Base-by-base conservation (phyloP, 148 eudicot species). In the Rhododendron kiyosumense region DNA sequence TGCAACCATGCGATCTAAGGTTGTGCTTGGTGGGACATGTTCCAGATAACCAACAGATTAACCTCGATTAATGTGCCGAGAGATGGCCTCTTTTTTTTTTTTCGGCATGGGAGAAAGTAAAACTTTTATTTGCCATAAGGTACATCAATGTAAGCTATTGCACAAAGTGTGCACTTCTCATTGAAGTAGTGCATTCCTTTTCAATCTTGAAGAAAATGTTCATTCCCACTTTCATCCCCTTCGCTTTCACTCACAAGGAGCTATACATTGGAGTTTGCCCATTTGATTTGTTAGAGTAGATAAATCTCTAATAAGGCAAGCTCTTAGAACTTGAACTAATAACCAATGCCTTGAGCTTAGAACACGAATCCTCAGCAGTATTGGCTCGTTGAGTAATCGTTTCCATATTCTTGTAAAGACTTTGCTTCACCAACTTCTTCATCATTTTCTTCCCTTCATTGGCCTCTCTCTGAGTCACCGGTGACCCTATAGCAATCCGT, bases 281-380 rank as follows among this genome's bases (percentile, higher is more conserved):
- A 61, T 61, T 12, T 38, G 52, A 22, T n/a, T 8, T 12, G 5
- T 26, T 8, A 7, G 5, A 1, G 75, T 61, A 18, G 9, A 17
- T 24, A 4, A 18, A 7, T 17, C 46, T 30, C 86, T 85, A 96
- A 78, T 94, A 96, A 73, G 99, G 99, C 90, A 96, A 91, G 86
- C 99, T 96, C 93, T 96, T 96, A 81, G 99, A 96, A 85, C 99
- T 96, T 32, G 95, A 92, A 84, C 97, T 94, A 67, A 94, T 79
- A 38, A 93, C 91, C 93, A 94, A 94, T 4, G 91, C 90, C 92
- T 95, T 96, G 77, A 94, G 91, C 89, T 90, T 94, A 22, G 92
- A 89, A 77, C 80, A 74, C 36, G 92, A 86, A 81, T 92, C 95
- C 83, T 86, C 91, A 24, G 87, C 88, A 71, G 87, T 90, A 82